These are phyloP conservation scores for Ogataea wickerhamii DNA, from an alignment of 805 yeast genomes.

Conservation along the genomic window DNA sequence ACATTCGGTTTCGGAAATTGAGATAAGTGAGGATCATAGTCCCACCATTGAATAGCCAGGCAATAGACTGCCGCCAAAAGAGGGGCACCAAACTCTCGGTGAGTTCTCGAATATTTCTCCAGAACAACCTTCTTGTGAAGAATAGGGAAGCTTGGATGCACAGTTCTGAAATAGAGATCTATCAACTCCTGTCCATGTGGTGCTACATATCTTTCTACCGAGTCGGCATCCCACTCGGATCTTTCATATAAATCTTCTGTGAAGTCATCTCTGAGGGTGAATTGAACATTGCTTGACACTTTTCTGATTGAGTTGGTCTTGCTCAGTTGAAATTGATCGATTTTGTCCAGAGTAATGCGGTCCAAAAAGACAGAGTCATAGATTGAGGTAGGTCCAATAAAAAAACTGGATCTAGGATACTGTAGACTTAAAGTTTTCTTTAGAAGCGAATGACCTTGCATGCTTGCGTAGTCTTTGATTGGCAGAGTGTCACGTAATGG, in stretches of 20 bases:
- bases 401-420: conserved; percentile 85
- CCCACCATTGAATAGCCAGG: conserved; percentile 93
- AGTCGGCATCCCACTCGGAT: conserved; percentile 75
- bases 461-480: conserved; percentile 60
- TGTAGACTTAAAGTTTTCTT: conserved; percentile 73
- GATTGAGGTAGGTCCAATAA: conserved; percentile 83
- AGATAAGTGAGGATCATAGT: conserved; percentile 71
- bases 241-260: conserved; percentile 62
- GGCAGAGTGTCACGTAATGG: conserved; percentile 53
- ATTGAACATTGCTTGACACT: conserved; percentile 74
- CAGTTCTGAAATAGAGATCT: conserved; percentile 75
- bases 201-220: conserved; percentile 79
- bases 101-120: conserved; percentile 87
- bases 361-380: conserved; percentile 72
- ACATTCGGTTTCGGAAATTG: conserved; percentile 78
- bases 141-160: conserved; percentile 91
- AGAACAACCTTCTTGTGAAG: conserved; percentile 86
- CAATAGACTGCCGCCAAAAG: conserved; percentile 86
- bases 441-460: conserved; percentile 60
- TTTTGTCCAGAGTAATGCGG: conserved; percentile 58
- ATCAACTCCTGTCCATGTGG: conserved; percentile 86
- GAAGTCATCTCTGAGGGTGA: conserved; percentile 76
- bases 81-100: conserved; percentile 89
- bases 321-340: conserved; percentile 77
- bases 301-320: conserved; percentile 66